Conservation (phyloP, 192 early-diverging fungal genomes). For the Coemansia sp. region DNA sequence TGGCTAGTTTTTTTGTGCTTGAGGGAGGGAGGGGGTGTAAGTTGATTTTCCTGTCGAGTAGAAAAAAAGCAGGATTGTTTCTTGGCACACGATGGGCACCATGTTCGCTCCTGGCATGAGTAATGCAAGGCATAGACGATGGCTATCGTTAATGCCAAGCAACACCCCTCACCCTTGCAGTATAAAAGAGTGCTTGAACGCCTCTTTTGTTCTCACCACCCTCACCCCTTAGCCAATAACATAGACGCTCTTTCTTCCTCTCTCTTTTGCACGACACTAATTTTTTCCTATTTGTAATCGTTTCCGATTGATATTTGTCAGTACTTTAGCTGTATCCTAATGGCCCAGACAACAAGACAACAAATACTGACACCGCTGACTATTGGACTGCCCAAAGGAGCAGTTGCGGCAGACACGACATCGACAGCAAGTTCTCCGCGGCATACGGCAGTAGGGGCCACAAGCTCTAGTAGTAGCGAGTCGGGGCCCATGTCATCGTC, state of each 20-base stretch:
- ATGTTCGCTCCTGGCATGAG: no score
- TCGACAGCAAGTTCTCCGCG: neutral
- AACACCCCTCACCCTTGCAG: neutral
- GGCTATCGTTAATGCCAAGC: neutral
- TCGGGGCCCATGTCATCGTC: conserved; percentile 23
- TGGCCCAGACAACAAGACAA: conserved; percentile 3
- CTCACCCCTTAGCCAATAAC: neutral
- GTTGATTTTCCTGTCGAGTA: no score
- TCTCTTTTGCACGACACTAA: neutral
- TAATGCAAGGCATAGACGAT: no score
- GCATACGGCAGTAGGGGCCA: conserved; percentile 5
- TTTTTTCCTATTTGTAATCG: neutral
- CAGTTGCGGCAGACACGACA: neutral
- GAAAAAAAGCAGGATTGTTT: no score
- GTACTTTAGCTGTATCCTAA: neutral
- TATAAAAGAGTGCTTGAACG: neutral
- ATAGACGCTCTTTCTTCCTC: neutral
- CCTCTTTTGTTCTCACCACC: neutral
- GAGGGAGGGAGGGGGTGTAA: no score
- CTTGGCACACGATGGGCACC: no score
- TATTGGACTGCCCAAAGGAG: neutral
- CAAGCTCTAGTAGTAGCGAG: neutral
- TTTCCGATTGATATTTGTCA: neutral
- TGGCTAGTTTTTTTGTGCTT: no score
- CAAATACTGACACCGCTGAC: conserved; percentile 7